Base-by-base conservation (phyloP, 768 basidiomycete species). In the Rhodotorula diobovata region DNA sequence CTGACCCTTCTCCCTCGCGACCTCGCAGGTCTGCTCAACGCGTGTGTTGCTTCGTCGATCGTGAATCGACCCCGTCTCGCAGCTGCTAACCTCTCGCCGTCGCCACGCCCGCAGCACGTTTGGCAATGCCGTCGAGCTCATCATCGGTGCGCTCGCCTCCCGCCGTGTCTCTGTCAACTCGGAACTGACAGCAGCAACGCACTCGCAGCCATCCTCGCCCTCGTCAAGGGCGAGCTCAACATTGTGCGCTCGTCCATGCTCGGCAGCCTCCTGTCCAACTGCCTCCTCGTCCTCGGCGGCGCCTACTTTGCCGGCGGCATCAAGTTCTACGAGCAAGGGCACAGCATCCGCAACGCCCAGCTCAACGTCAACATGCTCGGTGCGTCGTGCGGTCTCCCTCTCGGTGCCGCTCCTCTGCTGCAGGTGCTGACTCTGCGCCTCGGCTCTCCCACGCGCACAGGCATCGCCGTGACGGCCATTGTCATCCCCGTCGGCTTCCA, bases 241-340 rank as follows among this genome's bases (percentile, higher is more conserved):
- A 85, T 93, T 37, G 90, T 93, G 5, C 91, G 57, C 78, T 87
- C 90, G 1, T 87, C 90, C 18, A 82, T 93, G 66, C 84, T 93
- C 67, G 91, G 91, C 2, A 87, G 88, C 2, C 90, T 93, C 79
- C 81, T 93, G 25, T 89, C 88, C 77, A 92, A 91, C 80, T 82
- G 90, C 34, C 39, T 63, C 1, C 62, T 51, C 41, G 39, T 57
- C 11, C 56, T 57, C 56, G 56, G 56, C 14, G 35, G 56, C 25
- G 34, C 30, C 35, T 57, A 35, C 50, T 53, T 56, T 21, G 43
- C 59, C 48, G 73, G 70, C 25, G 73, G 73, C 1, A 20, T 78
- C 37, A 35, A 71, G 16, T 77, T 72, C 65, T 67, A 76, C 70
- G 78, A 78, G 57, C 78, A 77, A 41, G 63, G 63, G 0, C 77